Percentiles rank a stretch among this genome's conserved stretches.
Conservation (phyloP, 2,329 filamentous ascomycete species). For the Fulvia fulva region DNA sequence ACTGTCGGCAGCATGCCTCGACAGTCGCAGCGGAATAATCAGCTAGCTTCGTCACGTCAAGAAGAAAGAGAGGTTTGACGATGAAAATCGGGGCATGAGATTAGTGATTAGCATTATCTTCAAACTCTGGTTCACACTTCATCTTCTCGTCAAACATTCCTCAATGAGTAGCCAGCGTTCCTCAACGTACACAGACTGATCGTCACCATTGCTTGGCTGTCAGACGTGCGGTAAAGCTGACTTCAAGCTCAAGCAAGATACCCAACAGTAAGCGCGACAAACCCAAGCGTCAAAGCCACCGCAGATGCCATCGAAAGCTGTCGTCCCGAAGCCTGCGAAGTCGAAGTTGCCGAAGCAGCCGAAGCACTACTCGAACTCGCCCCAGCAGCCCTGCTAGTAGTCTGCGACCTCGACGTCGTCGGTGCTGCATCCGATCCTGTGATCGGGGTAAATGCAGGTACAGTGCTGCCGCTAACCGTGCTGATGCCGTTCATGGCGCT, state of each 20-base stretch:
- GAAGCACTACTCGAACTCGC: not conserved
- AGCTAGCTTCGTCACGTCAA: too few relatives aligned
- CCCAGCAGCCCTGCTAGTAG: not conserved
- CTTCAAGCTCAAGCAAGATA: not conserved
- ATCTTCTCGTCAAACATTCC: not conserved
- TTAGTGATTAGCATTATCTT: not conserved
- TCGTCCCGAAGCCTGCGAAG: not conserved
- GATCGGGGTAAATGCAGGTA: too few relatives aligned
- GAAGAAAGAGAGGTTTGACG: not conserved
- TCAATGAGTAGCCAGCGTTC: too few relatives aligned
- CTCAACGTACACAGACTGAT: too few relatives aligned
- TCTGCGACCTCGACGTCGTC: not conserved
- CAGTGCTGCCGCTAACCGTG: too few relatives aligned
- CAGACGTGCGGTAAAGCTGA: not conserved
- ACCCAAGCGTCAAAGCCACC: not conserved
- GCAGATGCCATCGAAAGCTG: not conserved
- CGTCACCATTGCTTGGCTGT: too few relatives aligned
- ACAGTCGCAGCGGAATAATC: too few relatives aligned
- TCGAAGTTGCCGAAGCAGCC: not conserved
- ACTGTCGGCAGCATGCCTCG: too few relatives aligned
- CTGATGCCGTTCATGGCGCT: too few relatives aligned
- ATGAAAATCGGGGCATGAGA: not conserved
- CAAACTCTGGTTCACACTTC: not conserved
- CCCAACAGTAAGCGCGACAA: not conserved
- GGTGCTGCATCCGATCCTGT: not conserved